Percentiles rank a stretch among this genome's conserved stretches.
Conservation (phyloP, 1,284 basidiomycete genomes). For the Trichosporon sp. region DNA sequence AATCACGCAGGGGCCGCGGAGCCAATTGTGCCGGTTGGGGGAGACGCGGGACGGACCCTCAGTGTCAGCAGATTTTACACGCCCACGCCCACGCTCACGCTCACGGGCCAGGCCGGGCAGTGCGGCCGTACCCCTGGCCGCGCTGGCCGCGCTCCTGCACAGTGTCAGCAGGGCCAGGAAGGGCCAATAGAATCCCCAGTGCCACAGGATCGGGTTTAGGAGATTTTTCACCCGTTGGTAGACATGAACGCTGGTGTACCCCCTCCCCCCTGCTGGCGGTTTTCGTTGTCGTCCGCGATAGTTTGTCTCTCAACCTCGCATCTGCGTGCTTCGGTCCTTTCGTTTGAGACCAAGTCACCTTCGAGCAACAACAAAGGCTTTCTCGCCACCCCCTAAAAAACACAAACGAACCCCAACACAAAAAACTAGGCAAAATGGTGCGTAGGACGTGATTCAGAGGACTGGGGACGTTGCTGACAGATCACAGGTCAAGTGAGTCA, state of each 20-base stretch:
- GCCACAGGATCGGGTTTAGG: conserved; percentile 4
- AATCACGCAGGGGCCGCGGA: background rate
- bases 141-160: too few relatives aligned
- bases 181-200: background rate
- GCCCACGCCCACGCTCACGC: background rate
- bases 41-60: background rate
- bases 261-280: background rate
- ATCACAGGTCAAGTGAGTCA: conserved; percentile 40
- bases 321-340: conserved; percentile 9
- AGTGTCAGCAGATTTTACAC: background rate
- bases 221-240: background rate
- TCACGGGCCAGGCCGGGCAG: too few relatives aligned
- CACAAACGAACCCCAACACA: conserved; percentile 14
- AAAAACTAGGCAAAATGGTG: conserved; percentile 43
- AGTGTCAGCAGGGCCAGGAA: background rate
- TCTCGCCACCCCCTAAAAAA: background rate
- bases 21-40: background rate
- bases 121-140: too few relatives aligned
- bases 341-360: conserved; percentile 6
- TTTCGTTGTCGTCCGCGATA: conserved; percentile 2
- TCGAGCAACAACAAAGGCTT: conserved; percentile 3
- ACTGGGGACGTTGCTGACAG: conserved; percentile 23
- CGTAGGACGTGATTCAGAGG: conserved; percentile 12
- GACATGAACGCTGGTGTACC: background rate
- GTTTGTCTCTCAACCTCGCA: conserved; percentile 6